Conservation (phyloP, 2,329 filamentous ascomycete genomes). For the Tolypocladium ophioglossoides region DNA sequence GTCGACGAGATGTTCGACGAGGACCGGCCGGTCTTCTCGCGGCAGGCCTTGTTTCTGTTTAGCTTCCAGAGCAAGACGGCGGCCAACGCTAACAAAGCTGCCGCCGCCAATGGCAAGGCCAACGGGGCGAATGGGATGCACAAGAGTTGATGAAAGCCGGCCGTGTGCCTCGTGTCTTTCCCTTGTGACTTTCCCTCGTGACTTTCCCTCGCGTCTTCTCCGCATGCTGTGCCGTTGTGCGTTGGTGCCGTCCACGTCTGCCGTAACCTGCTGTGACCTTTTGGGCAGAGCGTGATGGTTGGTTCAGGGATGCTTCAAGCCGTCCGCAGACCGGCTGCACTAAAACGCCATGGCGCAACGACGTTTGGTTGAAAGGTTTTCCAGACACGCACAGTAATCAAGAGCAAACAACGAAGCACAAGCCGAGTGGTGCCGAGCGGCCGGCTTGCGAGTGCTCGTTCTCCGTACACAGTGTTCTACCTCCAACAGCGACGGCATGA, state of each 20-base stretch:
- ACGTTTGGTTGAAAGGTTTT: neutral
- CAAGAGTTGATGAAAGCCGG: neutral
- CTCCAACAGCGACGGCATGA: neutral
- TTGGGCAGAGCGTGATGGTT: neutral
- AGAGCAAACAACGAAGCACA: neutral
- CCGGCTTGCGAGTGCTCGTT: no score
- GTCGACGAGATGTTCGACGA: constrained; percentile 54
- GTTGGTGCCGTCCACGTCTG: neutral
- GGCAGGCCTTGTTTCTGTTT: constrained; percentile 51
- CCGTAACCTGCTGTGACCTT: neutral
- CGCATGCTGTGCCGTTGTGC: neutral
- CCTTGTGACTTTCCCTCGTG: neutral
- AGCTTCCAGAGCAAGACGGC: constrained; percentile 31
- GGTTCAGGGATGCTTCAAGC: neutral
- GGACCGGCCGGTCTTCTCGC: constrained; percentile 44
- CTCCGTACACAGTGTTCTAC: neutral
- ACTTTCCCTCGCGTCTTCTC: neutral
- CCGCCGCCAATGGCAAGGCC: neutral
- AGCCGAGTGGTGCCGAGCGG: neutral
- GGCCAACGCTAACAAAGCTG: neutral
- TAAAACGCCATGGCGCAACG: neutral
- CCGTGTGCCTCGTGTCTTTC: neutral
- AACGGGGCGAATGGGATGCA: neutral
- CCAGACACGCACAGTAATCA: no score
- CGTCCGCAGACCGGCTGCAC: neutral